These are phyloP conservation scores for Lepidium aucheri DNA, from an alignment of 345 rosid species.

Conservation along the genomic window DNA sequence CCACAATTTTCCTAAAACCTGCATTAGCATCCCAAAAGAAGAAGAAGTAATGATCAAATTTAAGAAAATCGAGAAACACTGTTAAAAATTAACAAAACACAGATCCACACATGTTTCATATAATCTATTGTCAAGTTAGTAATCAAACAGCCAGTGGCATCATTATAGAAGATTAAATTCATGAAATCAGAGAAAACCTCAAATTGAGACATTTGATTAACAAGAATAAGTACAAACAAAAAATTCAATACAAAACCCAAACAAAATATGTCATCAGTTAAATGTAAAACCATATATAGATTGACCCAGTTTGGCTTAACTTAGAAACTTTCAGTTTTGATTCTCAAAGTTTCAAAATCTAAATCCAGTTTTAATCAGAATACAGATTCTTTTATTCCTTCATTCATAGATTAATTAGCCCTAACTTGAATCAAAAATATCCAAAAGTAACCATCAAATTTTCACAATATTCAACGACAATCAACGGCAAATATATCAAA, in stretches of 20 bases:
- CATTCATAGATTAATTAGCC: background rate
- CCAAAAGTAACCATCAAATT: background rate
- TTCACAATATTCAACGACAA: slow-evolving; percentile 7
- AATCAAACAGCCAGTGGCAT: background rate
- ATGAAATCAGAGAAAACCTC: no score
- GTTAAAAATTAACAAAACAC: background rate
- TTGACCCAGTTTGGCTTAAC: background rate
- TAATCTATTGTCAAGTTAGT: background rate
- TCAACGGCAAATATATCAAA: background rate
- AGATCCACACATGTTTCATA: background rate
- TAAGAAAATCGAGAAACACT: background rate
- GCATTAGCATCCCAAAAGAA: slow-evolving; percentile 33
- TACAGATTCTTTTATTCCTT: background rate
- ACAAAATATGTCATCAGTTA: background rate
- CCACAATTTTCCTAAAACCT: slow-evolving; percentile 33
- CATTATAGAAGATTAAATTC: background rate
- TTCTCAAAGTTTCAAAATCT: background rate
- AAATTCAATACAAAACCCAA: background rate
- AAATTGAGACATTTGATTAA: background rate
- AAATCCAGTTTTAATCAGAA: background rate
- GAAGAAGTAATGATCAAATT: slow-evolving; percentile 7
- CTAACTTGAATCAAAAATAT: slow-evolving; percentile 4
- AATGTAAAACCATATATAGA: background rate
- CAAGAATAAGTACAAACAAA: background rate
- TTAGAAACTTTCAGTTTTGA: background rate